Evolutionary conservation across 129 eudicot genomes (phyloP), one percentile per base, ranked within the genome.

Genomic region (Pseudognaphalium luteoalbum): DNA sequence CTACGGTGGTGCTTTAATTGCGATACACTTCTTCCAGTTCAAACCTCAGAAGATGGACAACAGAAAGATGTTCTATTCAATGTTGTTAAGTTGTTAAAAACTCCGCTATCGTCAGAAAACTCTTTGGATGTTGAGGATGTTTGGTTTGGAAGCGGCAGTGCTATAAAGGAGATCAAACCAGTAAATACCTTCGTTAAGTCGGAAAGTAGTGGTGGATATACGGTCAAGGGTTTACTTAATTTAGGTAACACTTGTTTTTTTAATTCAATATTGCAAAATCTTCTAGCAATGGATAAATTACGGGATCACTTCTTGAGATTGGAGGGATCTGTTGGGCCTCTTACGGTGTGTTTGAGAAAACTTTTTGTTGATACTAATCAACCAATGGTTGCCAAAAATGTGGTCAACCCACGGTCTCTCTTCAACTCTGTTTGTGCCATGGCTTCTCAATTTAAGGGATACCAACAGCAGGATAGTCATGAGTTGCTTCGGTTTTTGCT

Each of bases 241-340:
- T 63, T 92, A 62, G 96, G 98, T 22, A 92, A 92, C 77, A 92
- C 98, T 37, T 92, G 98, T 76, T 92, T 92, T 82, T 90, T 92
- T 71, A 92, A 92, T 80, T 92, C 98, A 29, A 70, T 86, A 7
- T 25, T 89, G 81, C 98, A 92, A 71, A 92, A 89, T 86, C 86
- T 92, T 41, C 73, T 92, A 51, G 91, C 93, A 28, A 79, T 92
- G 81, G 75, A 80, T 72, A 77, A 47, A 76, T 72, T 92, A 63
- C 88, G 93, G 73, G 91, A 84, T 37, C 67, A 84, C 42, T 83
- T 86, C 62, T 51, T 78, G 41, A 86, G 70, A 51, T 57, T 83
- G 66, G 93, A 88, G n/a, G 87, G 41, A 47, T 72, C 91, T 20
- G 72, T 78, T 14, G 98, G 98, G 59, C 88, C 98, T 62, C 86